These are phyloP conservation scores for Phialophora chinensis DNA, from an alignment of 2,329 filamentous ascomycete genomes.

Conservation along the genomic window DNA sequence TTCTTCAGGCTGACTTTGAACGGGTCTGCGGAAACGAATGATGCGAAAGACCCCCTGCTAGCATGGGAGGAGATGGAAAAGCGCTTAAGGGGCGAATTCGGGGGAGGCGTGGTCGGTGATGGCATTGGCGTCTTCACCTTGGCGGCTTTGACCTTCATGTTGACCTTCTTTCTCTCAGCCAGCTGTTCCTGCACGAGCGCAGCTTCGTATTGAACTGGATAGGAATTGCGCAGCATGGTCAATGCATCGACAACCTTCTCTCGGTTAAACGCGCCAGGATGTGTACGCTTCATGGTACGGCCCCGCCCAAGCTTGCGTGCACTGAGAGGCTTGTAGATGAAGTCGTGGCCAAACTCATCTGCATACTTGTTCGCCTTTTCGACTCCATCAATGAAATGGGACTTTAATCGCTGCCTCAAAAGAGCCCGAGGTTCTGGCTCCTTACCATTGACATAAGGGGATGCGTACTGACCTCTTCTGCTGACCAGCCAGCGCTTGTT, in stretches of 20 bases:
- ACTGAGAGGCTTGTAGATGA: neutral
- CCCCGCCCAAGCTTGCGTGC: neutral
- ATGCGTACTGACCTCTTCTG: neutral
- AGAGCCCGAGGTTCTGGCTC: neutral
- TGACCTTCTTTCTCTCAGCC: neutral
- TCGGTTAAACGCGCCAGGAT: constrained; percentile 10
- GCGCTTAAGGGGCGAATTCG: neutral
- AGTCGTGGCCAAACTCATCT: constrained; percentile 2
- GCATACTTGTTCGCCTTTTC: constrained; percentile 1
- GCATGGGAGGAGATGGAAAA: neutral
- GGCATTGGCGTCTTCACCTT: neutral
- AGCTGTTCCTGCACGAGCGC: neutral
- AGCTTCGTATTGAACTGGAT: constrained; percentile 1
- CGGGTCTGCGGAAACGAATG: neutral
- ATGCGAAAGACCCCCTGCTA: neutral
- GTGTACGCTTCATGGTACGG: constrained; percentile 9
- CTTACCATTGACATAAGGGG: neutral
- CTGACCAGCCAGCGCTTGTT: constrained; percentile 9
- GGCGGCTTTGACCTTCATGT: neutral
- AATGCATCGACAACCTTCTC: constrained; percentile 4
- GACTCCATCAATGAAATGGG: neutral
- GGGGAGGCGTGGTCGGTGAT: neutral
- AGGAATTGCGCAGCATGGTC: constrained; percentile 12
- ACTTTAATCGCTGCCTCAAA: neutral
- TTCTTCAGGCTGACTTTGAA: too few species aligned